phyloP scores from a whole-genome alignment of 2,329 filamentous ascomycete species.

The Trichoderma simmonsii region DNA sequence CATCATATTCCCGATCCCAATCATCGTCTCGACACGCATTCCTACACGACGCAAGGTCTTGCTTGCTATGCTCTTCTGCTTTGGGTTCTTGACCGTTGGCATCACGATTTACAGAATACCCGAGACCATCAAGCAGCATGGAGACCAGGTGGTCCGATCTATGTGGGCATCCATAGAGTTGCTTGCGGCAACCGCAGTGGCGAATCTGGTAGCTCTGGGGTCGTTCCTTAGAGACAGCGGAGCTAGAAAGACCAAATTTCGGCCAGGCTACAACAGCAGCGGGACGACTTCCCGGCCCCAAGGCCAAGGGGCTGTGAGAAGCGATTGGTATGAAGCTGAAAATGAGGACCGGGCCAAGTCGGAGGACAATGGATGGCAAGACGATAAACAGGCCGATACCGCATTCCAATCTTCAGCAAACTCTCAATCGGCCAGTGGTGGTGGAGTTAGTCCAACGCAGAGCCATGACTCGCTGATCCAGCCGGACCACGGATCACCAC shows the following conservation, averaged over 20 bases:
- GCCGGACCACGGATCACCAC: slow-evolving; percentile 1
- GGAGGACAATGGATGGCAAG: neutral
- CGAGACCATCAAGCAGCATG: neutral
- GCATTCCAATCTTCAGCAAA: neutral
- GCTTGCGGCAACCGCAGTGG: slow-evolving; percentile 5
- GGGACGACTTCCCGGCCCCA: neutral
- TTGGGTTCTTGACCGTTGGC: neutral
- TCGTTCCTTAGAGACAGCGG: slow-evolving; percentile 3
- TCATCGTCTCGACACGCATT: slow-evolving; percentile 5
- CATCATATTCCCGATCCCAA: slow-evolving; percentile 3
- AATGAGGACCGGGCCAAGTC: neutral
- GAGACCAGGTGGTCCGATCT: neutral
- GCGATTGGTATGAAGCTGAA: neutral
- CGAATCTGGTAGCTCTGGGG: neutral
- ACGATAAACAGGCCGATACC: slow-evolving; percentile 8
- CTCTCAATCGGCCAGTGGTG: slow-evolving; percentile 3
- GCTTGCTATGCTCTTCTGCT: slow-evolving; percentile 4
- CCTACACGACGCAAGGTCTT: neutral
- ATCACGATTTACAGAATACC: slow-evolving; percentile 3
- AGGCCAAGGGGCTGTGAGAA: neutral
- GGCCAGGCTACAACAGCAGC: neutral
- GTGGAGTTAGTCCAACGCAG: slow-evolving; percentile 2
- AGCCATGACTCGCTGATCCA: slow-evolving; percentile 13
- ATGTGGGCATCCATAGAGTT: slow-evolving; percentile 8
- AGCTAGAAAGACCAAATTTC: slow-evolving; percentile 11